Evolutionary conservation across 495 filamentous ascomycete genomes (phyloP).

Genomic region (Podospora conica): DNA sequence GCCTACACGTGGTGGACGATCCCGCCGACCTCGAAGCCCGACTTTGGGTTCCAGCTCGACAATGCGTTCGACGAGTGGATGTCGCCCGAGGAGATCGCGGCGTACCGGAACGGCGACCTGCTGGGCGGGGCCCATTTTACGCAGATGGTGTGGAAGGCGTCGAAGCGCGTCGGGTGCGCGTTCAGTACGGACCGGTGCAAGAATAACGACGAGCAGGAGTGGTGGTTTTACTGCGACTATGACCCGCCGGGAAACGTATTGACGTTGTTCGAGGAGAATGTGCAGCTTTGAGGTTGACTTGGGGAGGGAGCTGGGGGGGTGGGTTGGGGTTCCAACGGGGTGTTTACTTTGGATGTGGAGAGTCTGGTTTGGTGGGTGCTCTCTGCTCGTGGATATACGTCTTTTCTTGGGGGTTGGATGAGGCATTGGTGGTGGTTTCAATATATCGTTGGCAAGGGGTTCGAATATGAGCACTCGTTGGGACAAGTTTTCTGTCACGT

Average conservation of each 20-base stretch:
- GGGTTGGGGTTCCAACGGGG: background rate
- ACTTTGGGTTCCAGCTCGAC: conserved; percentile 6
- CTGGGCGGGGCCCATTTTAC: conserved; percentile 18
- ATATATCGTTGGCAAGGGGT: background rate
- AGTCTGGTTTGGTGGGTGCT: background rate
- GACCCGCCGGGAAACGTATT: conserved; percentile 15
- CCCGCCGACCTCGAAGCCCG: background rate
- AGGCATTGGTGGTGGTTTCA: background rate
- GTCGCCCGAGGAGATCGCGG: conserved; percentile 10
- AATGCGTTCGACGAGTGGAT: conserved; percentile 15
- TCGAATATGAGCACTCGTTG: background rate
- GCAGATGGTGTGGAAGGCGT: conserved; percentile 24
- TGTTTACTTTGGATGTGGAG: background rate
- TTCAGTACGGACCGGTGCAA: conserved; percentile 18
- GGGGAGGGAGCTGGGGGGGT: background rate
- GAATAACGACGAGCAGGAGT: conserved; percentile 16
- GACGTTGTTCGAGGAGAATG: conserved; percentile 14
- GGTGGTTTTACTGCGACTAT: conserved; percentile 23
- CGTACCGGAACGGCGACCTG: conserved; percentile 11
- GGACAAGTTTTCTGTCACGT: background rate
- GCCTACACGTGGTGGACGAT: conserved; percentile 16
- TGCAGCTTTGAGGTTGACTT: background rate
- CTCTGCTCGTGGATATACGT: background rate
- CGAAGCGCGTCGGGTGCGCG: conserved; percentile 17
- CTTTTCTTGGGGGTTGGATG: background rate